Evolutionary conservation across 352 stramenopile species (phyloP), one percentile per base, ranked within the genome.

Genomic region (Phytopythium vexans): DNA sequence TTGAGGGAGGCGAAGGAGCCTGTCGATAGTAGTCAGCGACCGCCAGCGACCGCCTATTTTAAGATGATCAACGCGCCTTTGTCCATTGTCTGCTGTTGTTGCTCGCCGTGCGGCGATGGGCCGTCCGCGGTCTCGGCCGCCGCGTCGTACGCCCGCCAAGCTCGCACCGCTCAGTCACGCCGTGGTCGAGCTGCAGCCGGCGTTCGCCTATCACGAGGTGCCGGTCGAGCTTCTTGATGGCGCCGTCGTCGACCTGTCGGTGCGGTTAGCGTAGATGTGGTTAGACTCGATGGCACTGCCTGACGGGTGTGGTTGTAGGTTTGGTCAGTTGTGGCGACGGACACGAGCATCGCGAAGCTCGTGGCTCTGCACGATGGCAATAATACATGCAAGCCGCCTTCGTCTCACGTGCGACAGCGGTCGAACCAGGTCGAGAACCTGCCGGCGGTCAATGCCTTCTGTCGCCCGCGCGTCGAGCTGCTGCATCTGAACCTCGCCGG

Each of bases 281-380:
- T 45, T 7, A n/a, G 3, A 14, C 8, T 34, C 31, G 37, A 27
- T 38, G n/a, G 34, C 8, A 21, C 27, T 54, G 27, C 36, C 43
- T 31, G 2, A n/a, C 5, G 8, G 16, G 36, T 7, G n/a, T 34
- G 7, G 37, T 6, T 68, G 39, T 62, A 87, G 66, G 63, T 76
- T 1, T 92, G 82, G 79, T 89, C 79, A 1, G 68, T 92, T 1
- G 68, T 90, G 10, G 74, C 78, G 1, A 65, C 66, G 5, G 82
- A 92, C 54, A 63, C 77, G 42, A 90, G 79, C 42, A 43, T 90
- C 53, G 42, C 60, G 27, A 65, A 65, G 11, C 59, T 92, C 6
- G 64, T 53, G 2, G 57, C 50, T 10, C 33, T 27, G 21, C 21
- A 27, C 21, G 21, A 27, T 27, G 21, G 51, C 32, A 52, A 47